Evolutionary conservation across 371 early-diverging fungal species (phyloP).

Genomic region (Mucor piriformis): DNA sequence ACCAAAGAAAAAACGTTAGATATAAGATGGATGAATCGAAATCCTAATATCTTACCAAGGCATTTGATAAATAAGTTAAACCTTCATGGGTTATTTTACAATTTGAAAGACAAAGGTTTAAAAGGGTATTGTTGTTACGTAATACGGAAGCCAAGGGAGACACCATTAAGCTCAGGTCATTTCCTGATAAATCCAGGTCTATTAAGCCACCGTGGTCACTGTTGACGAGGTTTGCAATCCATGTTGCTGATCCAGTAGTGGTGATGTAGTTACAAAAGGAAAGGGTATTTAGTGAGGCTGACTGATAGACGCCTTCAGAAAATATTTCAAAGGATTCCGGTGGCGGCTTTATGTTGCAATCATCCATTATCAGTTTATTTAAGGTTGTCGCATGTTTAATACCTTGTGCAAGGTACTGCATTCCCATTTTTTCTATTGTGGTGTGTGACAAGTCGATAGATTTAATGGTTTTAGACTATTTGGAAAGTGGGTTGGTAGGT

Average conservation of each 20-base stretch:
- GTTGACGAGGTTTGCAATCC: slow-evolving; percentile 43
- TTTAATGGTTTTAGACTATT: slow-evolving; percentile 43
- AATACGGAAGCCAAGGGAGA: slow-evolving; percentile 57
- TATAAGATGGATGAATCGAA: no score
- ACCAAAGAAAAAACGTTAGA: not conserved
- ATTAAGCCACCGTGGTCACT: slow-evolving; percentile 58
- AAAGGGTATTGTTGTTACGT: slow-evolving; percentile 49
- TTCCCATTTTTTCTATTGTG: slow-evolving; percentile 55
- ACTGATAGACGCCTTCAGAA: slow-evolving; percentile 57
- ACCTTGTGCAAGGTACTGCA: slow-evolving; percentile 62
- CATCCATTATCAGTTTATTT: slow-evolving; percentile 58
- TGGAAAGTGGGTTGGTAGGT: not conserved
- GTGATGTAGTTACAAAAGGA: slow-evolving; percentile 56
- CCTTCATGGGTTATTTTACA: slow-evolving; percentile 59
- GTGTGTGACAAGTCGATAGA: slow-evolving; percentile 38
- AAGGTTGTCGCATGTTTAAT: slow-evolving; percentile 49
- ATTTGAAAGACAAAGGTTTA: slow-evolving; percentile 48
- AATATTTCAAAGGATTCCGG: slow-evolving; percentile 35
- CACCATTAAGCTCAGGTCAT: slow-evolving; percentile 53
- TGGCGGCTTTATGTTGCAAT: slow-evolving; percentile 55
- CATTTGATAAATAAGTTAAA: slow-evolving; percentile 55
- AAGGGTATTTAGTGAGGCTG: slow-evolving; percentile 47
- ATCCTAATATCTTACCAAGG: no score
- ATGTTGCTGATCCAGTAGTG: slow-evolving; percentile 17
- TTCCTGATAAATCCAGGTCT: slow-evolving; percentile 58